Evolutionary conservation across 768 basidiomycete genomes (phyloP).

Genomic region (Auriculariales sp.): DNA sequence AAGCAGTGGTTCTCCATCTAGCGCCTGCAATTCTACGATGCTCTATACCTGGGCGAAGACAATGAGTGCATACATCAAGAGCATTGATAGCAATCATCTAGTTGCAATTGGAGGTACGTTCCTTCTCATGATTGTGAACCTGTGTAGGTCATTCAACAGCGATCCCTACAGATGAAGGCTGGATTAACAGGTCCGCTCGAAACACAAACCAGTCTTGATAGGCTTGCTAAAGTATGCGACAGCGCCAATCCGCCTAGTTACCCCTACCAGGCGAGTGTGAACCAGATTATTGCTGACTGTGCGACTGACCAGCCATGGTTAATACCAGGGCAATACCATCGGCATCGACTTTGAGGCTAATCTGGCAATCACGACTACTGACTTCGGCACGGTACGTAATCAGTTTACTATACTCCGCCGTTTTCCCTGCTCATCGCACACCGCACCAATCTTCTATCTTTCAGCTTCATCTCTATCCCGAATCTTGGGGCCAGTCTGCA

Average conservation of each 20-base stretch:
- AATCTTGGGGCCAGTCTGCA: background rate
- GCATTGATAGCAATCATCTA: constrained; percentile 46
- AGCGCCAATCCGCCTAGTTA: constrained; percentile 31
- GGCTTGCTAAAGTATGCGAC: too few relatives aligned
- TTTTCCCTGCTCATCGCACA: background rate
- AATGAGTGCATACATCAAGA: constrained; percentile 49
- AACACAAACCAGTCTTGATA: too few relatives aligned
- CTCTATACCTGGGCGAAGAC: constrained; percentile 39
- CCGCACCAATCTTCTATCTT: background rate
- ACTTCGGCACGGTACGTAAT: constrained; percentile 45
- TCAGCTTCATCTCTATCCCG: constrained; percentile 21
- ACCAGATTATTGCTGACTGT: background rate
- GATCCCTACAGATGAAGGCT: constrained; percentile 34
- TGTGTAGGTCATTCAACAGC: background rate
- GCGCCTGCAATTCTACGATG: constrained; percentile 33
- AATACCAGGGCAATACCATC: constrained; percentile 9
- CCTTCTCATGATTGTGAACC: background rate
- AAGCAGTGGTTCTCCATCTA: constrained; percentile 16
- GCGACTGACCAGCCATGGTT: too few relatives aligned
- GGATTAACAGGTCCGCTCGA: too few relatives aligned
- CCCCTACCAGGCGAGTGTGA: constrained; percentile 36
- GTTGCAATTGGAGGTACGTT: constrained; percentile 33
- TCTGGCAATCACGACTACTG: constrained; percentile 35
- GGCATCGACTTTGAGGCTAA: constrained; percentile 39
- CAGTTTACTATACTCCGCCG: constrained; percentile 19